Percentiles rank a stretch among this genome's conserved stretches.
phyloP scores from a whole-genome alignment of 768 basidiomycete genomes.

The Xerocomellus intermedius region DNA sequence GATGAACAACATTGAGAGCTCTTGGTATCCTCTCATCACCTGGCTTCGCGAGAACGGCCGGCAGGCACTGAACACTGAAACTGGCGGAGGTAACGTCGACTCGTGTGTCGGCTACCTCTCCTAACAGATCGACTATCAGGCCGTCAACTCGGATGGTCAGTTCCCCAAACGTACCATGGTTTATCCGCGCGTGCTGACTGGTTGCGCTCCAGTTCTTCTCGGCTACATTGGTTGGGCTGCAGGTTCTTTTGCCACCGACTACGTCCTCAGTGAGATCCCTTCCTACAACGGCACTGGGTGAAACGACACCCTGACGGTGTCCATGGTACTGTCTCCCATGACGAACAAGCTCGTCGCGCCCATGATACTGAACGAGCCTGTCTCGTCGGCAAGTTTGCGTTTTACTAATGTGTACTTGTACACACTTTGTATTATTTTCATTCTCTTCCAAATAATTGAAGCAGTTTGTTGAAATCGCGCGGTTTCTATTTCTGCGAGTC shows the following conservation, averaged over 20 bases:
- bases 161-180: neutral
- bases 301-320: slow-evolving; percentile 36
- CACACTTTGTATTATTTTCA: too few relatives aligned
- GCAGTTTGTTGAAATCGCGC: too few relatives aligned
- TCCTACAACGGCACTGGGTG: slow-evolving; percentile 31
- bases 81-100: slow-evolving; percentile 56
- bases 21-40: slow-evolving; percentile 44
- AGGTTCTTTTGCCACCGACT: slow-evolving; percentile 45
- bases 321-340: slow-evolving; percentile 31
- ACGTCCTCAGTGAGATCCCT: slow-evolving; percentile 38
- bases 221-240: slow-evolving; percentile 58
- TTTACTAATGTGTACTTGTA: too few relatives aligned
- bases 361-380: too few relatives aligned
- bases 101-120: slow-evolving; percentile 47
- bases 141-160: slow-evolving; percentile 48
- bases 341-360: too few relatives aligned
- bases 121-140: slow-evolving; percentile 46
- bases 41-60: slow-evolving; percentile 51
- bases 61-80: slow-evolving; percentile 60
- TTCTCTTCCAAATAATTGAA: too few relatives aligned
- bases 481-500: too few relatives aligned
- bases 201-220: too few relatives aligned
- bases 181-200: too few relatives aligned
- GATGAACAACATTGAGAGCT: slow-evolving; percentile 51
- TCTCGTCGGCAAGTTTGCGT: too few relatives aligned